A percentile compares a stretch with the other conserved stretches of the same genome.
These are phyloP conservation scores for Solanum lignicaule DNA, from an alignment of 257 asterid genomes.

Conservation along the genomic window DNA sequence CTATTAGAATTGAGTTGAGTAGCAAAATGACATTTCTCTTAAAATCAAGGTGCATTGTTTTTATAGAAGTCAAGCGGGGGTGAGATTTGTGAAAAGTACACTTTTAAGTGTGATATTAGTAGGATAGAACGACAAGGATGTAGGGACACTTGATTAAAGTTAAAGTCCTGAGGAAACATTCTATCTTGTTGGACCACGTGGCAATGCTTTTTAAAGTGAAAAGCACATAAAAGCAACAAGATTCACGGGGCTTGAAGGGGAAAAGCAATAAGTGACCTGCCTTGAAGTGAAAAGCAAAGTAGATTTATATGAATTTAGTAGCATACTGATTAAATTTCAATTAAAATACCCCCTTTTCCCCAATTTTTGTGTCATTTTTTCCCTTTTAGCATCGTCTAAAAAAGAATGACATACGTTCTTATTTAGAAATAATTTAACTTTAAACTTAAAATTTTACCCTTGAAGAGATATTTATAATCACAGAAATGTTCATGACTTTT, in stretches of 20 bases:
- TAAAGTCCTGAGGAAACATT: neutral
- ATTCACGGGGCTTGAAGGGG: neutral
- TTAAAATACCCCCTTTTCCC: neutral
- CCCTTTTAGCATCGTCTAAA: neutral
- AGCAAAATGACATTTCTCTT: neutral
- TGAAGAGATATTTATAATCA: neutral
- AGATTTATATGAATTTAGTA: neutral
- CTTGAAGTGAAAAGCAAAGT: neutral
- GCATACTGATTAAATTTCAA: neutral
- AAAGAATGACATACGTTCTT: neutral
- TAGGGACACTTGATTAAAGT: neutral
- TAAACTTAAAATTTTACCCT: neutral
- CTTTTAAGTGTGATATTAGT: neutral
- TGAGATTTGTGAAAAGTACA: neutral
- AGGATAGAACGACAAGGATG: neutral
- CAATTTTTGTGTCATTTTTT: neutral
- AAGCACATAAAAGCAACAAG: neutral
- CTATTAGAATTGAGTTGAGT: neutral
- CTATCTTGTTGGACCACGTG: neutral
- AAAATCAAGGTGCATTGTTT: neutral
- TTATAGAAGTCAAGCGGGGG: neutral
- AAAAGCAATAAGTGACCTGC: neutral
- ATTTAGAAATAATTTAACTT: neutral
- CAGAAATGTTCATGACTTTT: neutral
- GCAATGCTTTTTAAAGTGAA: neutral